Evolutionary conservation across 495 filamentous ascomycete genomes (phyloP).

Genomic region (Podospora conica): DNA sequence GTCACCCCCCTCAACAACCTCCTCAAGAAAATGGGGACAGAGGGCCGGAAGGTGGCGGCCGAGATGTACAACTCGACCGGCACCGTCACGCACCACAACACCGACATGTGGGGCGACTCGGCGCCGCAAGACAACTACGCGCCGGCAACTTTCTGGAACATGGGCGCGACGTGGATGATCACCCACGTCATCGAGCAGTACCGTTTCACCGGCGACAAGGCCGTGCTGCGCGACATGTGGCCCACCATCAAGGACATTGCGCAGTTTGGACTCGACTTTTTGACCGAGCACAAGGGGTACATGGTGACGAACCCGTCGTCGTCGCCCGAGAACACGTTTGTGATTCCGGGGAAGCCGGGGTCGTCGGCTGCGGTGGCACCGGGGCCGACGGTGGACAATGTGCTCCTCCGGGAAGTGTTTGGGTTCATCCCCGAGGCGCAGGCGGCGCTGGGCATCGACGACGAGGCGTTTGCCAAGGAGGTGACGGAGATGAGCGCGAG

Average conservation of each 20-base stretch:
- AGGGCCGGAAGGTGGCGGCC: background rate
- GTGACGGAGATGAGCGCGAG: background rate
- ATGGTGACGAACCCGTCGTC: slow-evolving; percentile 6
- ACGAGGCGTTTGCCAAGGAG: background rate
- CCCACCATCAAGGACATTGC: slow-evolving; percentile 4
- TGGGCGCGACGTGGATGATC: slow-evolving; percentile 9
- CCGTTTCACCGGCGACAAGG: slow-evolving; percentile 8
- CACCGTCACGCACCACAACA: slow-evolving; percentile 9
- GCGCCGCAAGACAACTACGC: slow-evolving; percentile 6
- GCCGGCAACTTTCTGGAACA: slow-evolving; percentile 2
- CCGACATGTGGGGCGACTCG: slow-evolving; percentile 9
- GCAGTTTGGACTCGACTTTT: slow-evolving; percentile 2
- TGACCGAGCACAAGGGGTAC: slow-evolving; percentile 1
- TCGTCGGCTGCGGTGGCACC: background rate
- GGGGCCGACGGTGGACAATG: slow-evolving; percentile 6
- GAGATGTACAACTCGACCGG: slow-evolving; percentile 6
- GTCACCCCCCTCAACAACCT: slow-evolving; percentile 3
- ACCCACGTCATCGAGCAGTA: slow-evolving; percentile 6
- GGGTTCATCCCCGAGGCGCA: slow-evolving; percentile 5
- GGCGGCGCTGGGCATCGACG: background rate
- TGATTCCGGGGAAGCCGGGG: background rate
- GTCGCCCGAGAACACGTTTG: slow-evolving; percentile 6
- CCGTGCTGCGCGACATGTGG: slow-evolving; percentile 5
- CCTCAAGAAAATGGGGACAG: slow-evolving; percentile 4
- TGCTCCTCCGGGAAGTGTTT: slow-evolving; percentile 5